Evolutionary conservation across 192 early-diverging fungal species (phyloP).

Genomic region (Gigaspora rosea): DNA sequence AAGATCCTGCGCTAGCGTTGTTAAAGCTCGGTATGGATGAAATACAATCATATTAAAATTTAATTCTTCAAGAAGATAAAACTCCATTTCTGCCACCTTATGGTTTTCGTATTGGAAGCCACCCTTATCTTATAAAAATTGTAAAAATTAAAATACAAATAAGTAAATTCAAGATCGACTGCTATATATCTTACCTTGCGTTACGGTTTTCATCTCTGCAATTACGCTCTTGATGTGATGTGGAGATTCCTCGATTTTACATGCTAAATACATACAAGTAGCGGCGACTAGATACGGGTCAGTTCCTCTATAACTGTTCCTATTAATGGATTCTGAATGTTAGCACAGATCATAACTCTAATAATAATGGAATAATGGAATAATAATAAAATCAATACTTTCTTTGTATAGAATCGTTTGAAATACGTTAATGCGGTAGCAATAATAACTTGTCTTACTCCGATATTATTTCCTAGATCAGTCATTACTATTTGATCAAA

Average conservation of each 20-base stretch:
- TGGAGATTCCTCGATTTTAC: slow-evolving; percentile 86
- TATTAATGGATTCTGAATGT: slow-evolving; percentile 34
- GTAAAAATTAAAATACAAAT: too few relatives aligned
- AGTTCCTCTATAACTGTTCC: slow-evolving; percentile 70
- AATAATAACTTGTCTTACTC: slow-evolving; percentile 78
- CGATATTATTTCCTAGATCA: slow-evolving; percentile 69
- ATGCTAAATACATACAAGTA: slow-evolving; percentile 85
- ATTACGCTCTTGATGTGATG: slow-evolving; percentile 62
- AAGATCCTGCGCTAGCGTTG: slow-evolving; percentile 54
- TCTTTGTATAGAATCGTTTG: slow-evolving; percentile 88
- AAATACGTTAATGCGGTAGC: slow-evolving; percentile 87
- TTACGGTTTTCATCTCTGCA: slow-evolving; percentile 50
- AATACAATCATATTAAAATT: slow-evolving; percentile 87
- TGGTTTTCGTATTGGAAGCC: slow-evolving; percentile 67
- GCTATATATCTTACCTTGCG: not conserved
- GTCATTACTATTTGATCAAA: slow-evolving; percentile 62
- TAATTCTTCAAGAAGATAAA: slow-evolving; percentile 87
- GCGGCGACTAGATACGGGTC: slow-evolving; percentile 79
- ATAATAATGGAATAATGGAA: not conserved
- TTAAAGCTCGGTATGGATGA: slow-evolving; percentile 84
- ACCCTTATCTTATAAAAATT: slow-evolving; percentile 42
- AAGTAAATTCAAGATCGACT: not conserved
- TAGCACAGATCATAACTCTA: not conserved
- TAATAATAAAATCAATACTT: slow-evolving; percentile 34
- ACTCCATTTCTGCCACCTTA: slow-evolving; percentile 91